These are phyloP conservation scores for Cercospora beticola DNA, from an alignment of 2,329 filamentous ascomycete species.

Conservation along the genomic window DNA sequence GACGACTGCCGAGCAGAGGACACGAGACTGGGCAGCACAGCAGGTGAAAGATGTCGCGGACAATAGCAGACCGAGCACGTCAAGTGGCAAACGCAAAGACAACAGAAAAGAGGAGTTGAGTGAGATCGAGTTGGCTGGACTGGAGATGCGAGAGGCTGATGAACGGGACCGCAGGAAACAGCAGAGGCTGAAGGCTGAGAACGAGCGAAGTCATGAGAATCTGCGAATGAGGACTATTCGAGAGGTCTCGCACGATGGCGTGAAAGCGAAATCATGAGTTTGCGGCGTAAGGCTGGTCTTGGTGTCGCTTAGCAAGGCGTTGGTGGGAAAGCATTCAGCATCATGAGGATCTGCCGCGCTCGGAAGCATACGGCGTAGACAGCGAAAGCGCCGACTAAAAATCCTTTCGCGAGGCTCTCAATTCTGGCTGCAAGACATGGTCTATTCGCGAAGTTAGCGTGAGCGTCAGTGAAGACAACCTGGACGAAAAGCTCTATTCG, in stretches of 20 bases:
- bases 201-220: conserved; percentile 6
- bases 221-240: conserved; percentile 17
- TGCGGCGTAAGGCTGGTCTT: neutral
- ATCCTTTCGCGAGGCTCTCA: neutral
- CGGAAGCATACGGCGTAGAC: neutral
- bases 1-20: conserved; percentile 38
- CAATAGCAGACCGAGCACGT: conserved; percentile 10
- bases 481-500: neutral
- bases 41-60: conserved; percentile 22
- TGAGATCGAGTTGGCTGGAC: conserved; percentile 37
- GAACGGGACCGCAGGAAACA: conserved; percentile 31
- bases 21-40: conserved; percentile 37
- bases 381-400: neutral
- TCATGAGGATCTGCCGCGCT: neutral
- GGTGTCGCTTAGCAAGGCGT: conserved; percentile 12
- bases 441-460: neutral
- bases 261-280: conserved; percentile 12
- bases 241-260: conserved; percentile 16
- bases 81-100: conserved; percentile 14
- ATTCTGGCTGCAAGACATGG: neutral
- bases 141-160: conserved; percentile 38
- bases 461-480: neutral
- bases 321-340: neutral
- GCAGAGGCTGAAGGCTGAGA: conserved; percentile 20
- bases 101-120: conserved; percentile 33